Percentiles rank a stretch among this genome's conserved stretches.
These are phyloP conservation scores for Dipodascus albidus DNA, from an alignment of 805 yeast species.

Conservation along the genomic window DNA sequence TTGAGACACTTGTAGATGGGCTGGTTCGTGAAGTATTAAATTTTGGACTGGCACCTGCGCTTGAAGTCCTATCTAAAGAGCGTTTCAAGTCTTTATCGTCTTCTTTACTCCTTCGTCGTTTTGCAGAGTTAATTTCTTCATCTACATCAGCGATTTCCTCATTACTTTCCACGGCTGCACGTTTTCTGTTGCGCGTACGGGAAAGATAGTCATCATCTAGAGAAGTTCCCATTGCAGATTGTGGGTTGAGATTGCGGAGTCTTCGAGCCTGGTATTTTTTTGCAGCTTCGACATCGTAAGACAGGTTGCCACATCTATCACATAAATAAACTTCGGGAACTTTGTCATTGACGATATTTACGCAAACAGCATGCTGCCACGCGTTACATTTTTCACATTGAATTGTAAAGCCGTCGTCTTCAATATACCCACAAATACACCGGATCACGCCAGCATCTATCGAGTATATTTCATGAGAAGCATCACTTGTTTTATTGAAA, in stretches of 20 bases:
- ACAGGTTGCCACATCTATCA: constrained; percentile 56
- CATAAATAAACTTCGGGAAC: constrained; percentile 80
- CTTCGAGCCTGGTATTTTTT: background rate
- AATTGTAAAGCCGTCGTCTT: constrained; percentile 90
- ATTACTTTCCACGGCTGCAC: background rate
- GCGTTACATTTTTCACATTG: constrained; percentile 87
- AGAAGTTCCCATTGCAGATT: background rate
- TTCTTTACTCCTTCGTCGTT: constrained; percentile 4
- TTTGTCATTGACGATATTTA: constrained; percentile 55
- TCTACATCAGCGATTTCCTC: constrained; percentile 13
- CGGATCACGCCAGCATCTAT: constrained; percentile 74
- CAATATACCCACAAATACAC: constrained; percentile 78
- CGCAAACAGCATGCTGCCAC: constrained; percentile 94
- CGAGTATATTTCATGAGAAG: constrained; percentile 14
- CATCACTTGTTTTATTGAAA: background rate
- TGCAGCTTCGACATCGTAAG: constrained; percentile 28
- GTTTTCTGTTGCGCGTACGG: background rate
- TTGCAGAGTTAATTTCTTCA: constrained; percentile 4
- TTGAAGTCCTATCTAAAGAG: constrained; percentile 4
- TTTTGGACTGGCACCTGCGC: constrained; percentile 4
- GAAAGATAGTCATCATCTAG: background rate
- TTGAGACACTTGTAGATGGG: constrained; percentile 1
- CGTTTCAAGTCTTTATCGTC: constrained; percentile 5
- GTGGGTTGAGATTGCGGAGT: background rate
- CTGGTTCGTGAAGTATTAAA: constrained; percentile 1